A percentile compares a stretch with the other conserved stretches of the same genome.
Evolutionary conservation across 805 yeast species (phyloP).

Genomic region (Schwanniomyces pseudopolymorphus): DNA sequence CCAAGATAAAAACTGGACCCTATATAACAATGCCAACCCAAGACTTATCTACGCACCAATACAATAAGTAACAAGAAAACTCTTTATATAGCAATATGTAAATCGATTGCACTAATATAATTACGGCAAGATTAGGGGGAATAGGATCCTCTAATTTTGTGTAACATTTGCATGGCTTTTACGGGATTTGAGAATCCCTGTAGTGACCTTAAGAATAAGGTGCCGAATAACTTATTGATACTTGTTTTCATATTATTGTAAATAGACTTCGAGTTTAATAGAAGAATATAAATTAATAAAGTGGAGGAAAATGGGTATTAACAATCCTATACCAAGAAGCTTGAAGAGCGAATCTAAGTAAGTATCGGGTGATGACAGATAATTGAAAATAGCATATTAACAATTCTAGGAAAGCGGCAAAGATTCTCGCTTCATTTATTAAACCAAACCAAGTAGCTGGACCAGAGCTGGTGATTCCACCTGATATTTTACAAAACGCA

Average conservation of each 20-base stretch:
- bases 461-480: slow-evolving; percentile 87
- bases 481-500: slow-evolving; percentile 80
- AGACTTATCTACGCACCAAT: no score
- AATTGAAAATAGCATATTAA: slow-evolving; percentile 16
- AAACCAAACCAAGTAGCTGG: slow-evolving; percentile 94
- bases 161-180: background rate
- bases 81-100: no score
- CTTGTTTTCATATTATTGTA: background rate
- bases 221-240: background rate
- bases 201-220: background rate
- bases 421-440: slow-evolving; percentile 81
- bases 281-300: background rate
- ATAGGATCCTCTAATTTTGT: background rate
- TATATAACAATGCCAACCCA: no score
- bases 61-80: no score
- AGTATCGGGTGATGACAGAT: slow-evolving; percentile 29
- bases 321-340: slow-evolving; percentile 93
- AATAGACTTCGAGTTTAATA: background rate
- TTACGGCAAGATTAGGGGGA: no score
- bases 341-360: slow-evolving; percentile 82
- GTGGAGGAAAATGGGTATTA: slow-evolving; percentile 50
- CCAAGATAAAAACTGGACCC: no score
- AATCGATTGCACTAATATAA: no score
- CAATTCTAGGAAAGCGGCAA: slow-evolving; percentile 78
- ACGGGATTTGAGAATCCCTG: background rate